Evolutionary conservation across 805 yeast species (phyloP).

Genomic region (Candida orba): DNA sequence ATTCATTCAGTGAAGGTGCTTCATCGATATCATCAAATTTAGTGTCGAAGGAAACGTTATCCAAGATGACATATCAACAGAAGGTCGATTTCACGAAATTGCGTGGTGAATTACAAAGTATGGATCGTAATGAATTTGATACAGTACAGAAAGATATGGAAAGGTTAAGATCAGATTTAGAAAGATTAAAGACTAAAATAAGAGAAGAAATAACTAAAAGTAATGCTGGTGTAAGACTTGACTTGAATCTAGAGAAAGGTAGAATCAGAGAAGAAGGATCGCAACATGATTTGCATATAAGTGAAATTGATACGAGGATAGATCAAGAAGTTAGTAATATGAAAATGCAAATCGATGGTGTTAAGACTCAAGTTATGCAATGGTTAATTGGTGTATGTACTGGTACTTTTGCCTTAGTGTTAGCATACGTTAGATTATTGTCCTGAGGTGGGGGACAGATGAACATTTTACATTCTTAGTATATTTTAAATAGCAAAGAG

Average conservation of each 20-base stretch:
- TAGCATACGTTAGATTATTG: slow-evolving; percentile 83
- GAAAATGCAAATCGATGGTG: slow-evolving; percentile 91
- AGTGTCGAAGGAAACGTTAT: slow-evolving; percentile 78
- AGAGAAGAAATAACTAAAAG: slow-evolving; percentile 89
- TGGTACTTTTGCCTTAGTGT: slow-evolving; percentile 90
- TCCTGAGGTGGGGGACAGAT: too few species aligned
- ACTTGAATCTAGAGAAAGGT: slow-evolving; percentile 89
- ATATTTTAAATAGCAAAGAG: too few species aligned
- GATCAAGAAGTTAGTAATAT: slow-evolving; percentile 94
- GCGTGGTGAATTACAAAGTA: slow-evolving; percentile 82
- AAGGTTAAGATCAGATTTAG: slow-evolving; percentile 72
- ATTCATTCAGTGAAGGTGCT: slow-evolving; percentile 76
- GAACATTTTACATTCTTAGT: too few species aligned
- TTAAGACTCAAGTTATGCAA: slow-evolving; percentile 94
- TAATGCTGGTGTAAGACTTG: slow-evolving; percentile 84
- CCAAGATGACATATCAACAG: slow-evolving; percentile 86
- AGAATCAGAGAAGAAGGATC: slow-evolving; percentile 91
- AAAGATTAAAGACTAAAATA: slow-evolving; percentile 74
- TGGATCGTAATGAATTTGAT: slow-evolving; percentile 81
- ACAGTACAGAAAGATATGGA: slow-evolving; percentile 83
- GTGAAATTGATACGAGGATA: slow-evolving; percentile 89
- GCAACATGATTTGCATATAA: slow-evolving; percentile 85
- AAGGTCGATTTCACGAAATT: slow-evolving; percentile 94
- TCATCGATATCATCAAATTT: slow-evolving; percentile 65
- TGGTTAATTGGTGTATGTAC: slow-evolving; percentile 98